Percentiles rank a stretch among this genome's conserved stretches.
phyloP scores from a whole-genome alignment of 2,329 filamentous ascomycete genomes.

The Ceratocystis alfenasii region DNA sequence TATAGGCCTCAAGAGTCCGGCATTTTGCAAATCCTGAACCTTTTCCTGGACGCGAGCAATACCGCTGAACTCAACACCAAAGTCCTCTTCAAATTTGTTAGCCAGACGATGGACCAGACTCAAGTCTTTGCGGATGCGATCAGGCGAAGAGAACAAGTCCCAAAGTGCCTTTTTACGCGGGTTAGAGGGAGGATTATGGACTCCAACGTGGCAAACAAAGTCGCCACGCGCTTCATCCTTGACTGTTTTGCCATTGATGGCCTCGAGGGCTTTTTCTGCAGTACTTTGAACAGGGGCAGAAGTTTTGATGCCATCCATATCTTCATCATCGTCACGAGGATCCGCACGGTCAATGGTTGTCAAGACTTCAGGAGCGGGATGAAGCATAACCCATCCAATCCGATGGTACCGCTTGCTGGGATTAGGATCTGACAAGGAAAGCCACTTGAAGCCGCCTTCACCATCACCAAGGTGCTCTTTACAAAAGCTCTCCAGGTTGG shows the following conservation, averaged over 20 bases:
- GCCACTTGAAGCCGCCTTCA: slow-evolving; percentile 86
- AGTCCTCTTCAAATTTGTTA: slow-evolving; percentile 71
- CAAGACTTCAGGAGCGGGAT: slow-evolving; percentile 59
- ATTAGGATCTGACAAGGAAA: slow-evolving; percentile 92
- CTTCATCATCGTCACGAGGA: slow-evolving; percentile 47
- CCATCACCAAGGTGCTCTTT: slow-evolving; percentile 86
- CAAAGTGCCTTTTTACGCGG: slow-evolving; percentile 90
- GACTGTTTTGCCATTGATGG: slow-evolving; percentile 96
- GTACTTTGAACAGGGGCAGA: slow-evolving; percentile 42
- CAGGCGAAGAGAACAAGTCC: slow-evolving; percentile 90
- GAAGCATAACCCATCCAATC: slow-evolving; percentile 96
- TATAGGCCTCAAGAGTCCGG: slow-evolving; percentile 62
- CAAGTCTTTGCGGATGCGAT: slow-evolving; percentile 84
- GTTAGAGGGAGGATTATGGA: slow-evolving; percentile 77
- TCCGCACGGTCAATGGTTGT: slow-evolving; percentile 60
- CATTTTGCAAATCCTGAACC: slow-evolving; percentile 66
- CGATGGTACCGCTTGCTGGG: slow-evolving; percentile 93
- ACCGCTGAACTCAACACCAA: slow-evolving; percentile 65
- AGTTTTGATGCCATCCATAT: slow-evolving; percentile 40
- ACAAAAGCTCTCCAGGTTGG: slow-evolving; percentile 87
- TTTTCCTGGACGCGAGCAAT: slow-evolving; percentile 72
- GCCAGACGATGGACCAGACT: slow-evolving; percentile 71
- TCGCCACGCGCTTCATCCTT: slow-evolving; percentile 88
- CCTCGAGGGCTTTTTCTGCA: slow-evolving; percentile 77
- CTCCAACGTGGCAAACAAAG: slow-evolving; percentile 93